Conservation (phyloP, 176 grass and related monocot species). For the Eragrostis nindensis region DNA sequence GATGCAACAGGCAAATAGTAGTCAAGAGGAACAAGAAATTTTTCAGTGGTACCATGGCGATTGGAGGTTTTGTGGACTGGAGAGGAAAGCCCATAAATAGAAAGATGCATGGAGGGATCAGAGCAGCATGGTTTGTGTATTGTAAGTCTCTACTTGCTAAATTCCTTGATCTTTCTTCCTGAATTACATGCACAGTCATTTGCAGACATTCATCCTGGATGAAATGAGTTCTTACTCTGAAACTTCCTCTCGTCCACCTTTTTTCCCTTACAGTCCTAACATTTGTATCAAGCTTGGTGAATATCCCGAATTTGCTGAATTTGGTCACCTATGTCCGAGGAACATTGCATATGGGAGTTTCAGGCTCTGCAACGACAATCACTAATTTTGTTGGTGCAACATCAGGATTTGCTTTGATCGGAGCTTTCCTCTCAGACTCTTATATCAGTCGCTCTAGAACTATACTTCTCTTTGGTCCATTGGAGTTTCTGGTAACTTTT, state of each 20-base stretch:
- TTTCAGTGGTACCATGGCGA: constrained; percentile 44
- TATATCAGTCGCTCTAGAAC: constrained; percentile 63
- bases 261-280: constrained; percentile 49
- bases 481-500: constrained; percentile 66
- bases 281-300: constrained; percentile 31
- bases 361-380: constrained; percentile 51
- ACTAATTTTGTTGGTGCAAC: constrained; percentile 58
- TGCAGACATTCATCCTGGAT: constrained; percentile 1
- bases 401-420: constrained; percentile 56
- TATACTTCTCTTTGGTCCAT: constrained; percentile 63
- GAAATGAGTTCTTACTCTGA: not conserved
- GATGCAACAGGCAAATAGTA: not conserved
- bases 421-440: constrained; percentile 73
- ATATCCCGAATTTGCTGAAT: constrained; percentile 55
- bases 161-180: not conserved
- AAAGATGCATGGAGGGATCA: constrained; percentile 69
- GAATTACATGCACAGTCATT: not conserved
- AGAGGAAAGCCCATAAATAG: constrained; percentile 58
- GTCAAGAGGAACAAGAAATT: constrained; percentile 1
- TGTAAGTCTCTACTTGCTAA: constrained; percentile 47
- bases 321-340: constrained; percentile 57
- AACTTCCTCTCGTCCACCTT: constrained; percentile 1
- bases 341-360: constrained; percentile 66
- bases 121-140: constrained; percentile 63
- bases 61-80: constrained; percentile 61